phyloP scores from a whole-genome alignment of 2,329 filamentous ascomycete species.

The Raffaelea ambrosiae region DNA sequence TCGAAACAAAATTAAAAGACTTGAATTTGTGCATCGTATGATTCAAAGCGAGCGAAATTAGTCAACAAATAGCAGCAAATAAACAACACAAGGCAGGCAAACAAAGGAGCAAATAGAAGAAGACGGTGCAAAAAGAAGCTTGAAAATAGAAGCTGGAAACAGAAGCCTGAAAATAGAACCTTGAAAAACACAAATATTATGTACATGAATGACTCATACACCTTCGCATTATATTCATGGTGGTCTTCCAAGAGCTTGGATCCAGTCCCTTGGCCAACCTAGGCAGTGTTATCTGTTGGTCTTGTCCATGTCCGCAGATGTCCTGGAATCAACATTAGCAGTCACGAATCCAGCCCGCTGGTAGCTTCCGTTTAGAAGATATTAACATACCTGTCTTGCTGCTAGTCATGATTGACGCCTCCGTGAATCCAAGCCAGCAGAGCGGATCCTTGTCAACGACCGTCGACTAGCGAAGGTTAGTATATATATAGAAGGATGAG shows the following conservation, averaged over 20 bases:
- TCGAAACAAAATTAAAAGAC: too few species aligned
- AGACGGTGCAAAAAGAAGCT: neutral
- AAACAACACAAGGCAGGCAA: neutral
- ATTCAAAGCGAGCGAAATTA: too few species aligned
- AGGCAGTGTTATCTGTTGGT: slow-evolving; percentile 27
- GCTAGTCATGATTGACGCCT: slow-evolving; percentile 85
- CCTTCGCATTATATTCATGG: too few species aligned
- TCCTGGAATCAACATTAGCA: slow-evolving; percentile 18
- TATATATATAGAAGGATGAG: too few species aligned
- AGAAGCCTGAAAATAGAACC: neutral
- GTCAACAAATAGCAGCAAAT: neutral
- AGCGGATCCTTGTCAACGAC: slow-evolving; percentile 77
- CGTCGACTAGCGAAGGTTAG: slow-evolving; percentile 58
- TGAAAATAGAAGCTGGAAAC: neutral
- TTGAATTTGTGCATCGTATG: too few species aligned
- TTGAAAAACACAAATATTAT: neutral
- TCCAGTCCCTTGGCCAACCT: slow-evolving; percentile 11
- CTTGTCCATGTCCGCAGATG: slow-evolving; percentile 34
- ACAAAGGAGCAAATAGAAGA: neutral
- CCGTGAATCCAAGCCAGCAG: slow-evolving; percentile 87
- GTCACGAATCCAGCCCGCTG: too few species aligned
- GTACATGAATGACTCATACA: neutral
- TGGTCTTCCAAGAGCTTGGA: too few species aligned
- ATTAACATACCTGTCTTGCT: slow-evolving; percentile 71
- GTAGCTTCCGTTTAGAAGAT: neutral